Evolutionary conservation across 768 basidiomycete genomes (phyloP), one percentile per base, ranked within the genome.

Genomic region (Chalciporus sphaerocephalus): DNA sequence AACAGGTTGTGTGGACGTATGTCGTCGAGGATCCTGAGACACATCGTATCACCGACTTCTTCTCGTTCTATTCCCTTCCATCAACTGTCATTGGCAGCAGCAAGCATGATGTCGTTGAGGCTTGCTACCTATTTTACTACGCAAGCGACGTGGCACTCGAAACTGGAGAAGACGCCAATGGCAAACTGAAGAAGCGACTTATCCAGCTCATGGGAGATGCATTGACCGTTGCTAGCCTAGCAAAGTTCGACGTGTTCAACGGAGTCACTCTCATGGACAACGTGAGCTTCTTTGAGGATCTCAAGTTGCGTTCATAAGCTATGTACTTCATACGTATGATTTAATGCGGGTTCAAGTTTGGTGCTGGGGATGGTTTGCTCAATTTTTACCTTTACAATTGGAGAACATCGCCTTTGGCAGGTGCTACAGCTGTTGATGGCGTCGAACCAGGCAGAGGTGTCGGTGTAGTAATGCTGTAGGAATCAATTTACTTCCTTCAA

Each of bases 331-430:
- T 17, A 28, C 13, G 16, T 24, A 30, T 36, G 37, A 22, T 45
- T 48, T 54, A 17, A 60, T n/a, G 22, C 9, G 7, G 9, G 39
- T 44, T 48, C 34, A 50, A 95, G 93, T 98, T 97, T 59, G 95
- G 92, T n/a, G 69, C 74, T 10, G 95, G 92, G 4, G 90, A 95
- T 59, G 96, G 96, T 2, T 78, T 85, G 64, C 75, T 99, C 42
- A 90, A 94, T 65, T 95, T 81, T 62, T 94, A 94, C 62, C 64
- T 94, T 47, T 97, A 96, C 71, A 99, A 99, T 67, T 99, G 93
- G 91, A 77, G 87, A 48, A 94, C 92, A 11, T 69, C 80, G 12
- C 75, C 81, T 2, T 69, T 98, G 46, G 82, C 90, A 30, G 94
- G 95, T 36, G 62, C 87, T 60, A 71, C 69, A 27, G 52, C 72